Evolutionary conservation across 2,329 filamentous ascomycete species (phyloP), one percentile per base, ranked within the genome.

Genomic region (Coniochaeta pulveracea): DNA sequence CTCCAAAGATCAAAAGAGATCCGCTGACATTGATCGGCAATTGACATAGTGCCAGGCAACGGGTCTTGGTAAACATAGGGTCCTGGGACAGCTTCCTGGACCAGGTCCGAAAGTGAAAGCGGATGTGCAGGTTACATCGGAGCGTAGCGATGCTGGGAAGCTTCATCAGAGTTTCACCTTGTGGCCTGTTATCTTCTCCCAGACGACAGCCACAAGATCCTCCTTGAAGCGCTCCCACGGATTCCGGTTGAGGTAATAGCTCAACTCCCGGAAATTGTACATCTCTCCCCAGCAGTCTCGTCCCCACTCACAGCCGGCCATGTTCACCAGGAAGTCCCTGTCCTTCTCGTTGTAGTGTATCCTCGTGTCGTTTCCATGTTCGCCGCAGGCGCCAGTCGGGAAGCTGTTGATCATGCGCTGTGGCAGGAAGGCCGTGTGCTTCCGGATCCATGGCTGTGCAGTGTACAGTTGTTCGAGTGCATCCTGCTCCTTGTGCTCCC

Each of bases 401-500:
- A 95, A 98, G 40, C 85, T 85, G 65, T 96, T 98, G 61, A 96
- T 84, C 59, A 77, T 83, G 45, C 91, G 80, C 55, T 96, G 89
- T 1, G 83, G 80, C 29, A 95, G 69, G 58, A 98, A 98, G 4
- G 76, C 89, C 3, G 86, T 79, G 47, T 91, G 83, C 36, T 84
- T 77, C 38, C 91, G 77, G 34, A 96, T 76, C 88, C 91, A 98
- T 1, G 91, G 85, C 53, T 96, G 89, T 35, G 80, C 81, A 37
- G 69, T 72, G 61, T 98, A 98, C 41, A 98, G 68, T 59, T 93
- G 82, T 60, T 95, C 88, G 26, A 98, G 63, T 2, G 88, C 85
- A 51, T 96, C 88, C 59, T 98, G 91, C 56, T 98, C 91, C 55
- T 96, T 96, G 65, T 98, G 91, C 50, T 91, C 88, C 91, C 91